Percentiles rank a stretch among this genome's conserved stretches.
Evolutionary conservation across 106 monocot genomes (phyloP).

Genomic region (Chionographis japonica): DNA sequence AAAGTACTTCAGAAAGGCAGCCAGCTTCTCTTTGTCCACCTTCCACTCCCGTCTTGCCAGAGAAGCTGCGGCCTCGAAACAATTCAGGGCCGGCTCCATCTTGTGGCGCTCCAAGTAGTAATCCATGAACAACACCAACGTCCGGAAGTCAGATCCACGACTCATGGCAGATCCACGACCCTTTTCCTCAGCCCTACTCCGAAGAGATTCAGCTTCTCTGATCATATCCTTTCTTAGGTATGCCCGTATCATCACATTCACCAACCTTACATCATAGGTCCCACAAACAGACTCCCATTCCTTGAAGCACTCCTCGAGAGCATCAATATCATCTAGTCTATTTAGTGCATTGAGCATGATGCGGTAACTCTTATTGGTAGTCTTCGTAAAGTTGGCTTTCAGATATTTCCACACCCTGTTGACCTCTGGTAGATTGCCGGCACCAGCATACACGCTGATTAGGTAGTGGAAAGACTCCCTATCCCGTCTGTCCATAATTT

Average conservation of each 20-base stretch:
- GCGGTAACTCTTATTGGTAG: slow-evolving; percentile 44
- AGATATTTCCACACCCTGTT: slow-evolving; percentile 52
- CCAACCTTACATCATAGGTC: slow-evolving; percentile 27
- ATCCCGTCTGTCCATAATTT: slow-evolving; percentile 21
- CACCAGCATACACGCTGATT: slow-evolving; percentile 52
- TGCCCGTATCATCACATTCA: slow-evolving; percentile 25
- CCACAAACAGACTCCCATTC: slow-evolving; percentile 36
- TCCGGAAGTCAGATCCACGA: slow-evolving; percentile 15
- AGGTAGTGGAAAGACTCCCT: slow-evolving; percentile 54
- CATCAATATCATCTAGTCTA: slow-evolving; percentile 33
- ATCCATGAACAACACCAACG: slow-evolving; percentile 25
- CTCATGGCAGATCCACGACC: no score
- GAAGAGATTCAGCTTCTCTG: slow-evolving; percentile 25
- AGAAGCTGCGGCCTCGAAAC: slow-evolving; percentile 8
- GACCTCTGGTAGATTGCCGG: slow-evolving; percentile 51
- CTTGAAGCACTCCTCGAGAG: slow-evolving; percentile 21
- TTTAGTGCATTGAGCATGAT: slow-evolving; percentile 44
- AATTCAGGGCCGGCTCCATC: slow-evolving; percentile 14
- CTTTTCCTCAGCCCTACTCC: slow-evolving; percentile 12
- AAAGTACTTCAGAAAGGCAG: slow-evolving; percentile 8
- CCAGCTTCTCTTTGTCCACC: slow-evolving; percentile 16
- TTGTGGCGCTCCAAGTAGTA: slow-evolving; percentile 23
- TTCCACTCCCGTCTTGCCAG: slow-evolving; percentile 17
- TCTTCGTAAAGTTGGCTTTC: slow-evolving; percentile 33
- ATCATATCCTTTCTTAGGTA: slow-evolving; percentile 20